Conservation (phyloP, 2,329 filamentous ascomycete genomes). For the Aspergillus cejpii region DNA sequence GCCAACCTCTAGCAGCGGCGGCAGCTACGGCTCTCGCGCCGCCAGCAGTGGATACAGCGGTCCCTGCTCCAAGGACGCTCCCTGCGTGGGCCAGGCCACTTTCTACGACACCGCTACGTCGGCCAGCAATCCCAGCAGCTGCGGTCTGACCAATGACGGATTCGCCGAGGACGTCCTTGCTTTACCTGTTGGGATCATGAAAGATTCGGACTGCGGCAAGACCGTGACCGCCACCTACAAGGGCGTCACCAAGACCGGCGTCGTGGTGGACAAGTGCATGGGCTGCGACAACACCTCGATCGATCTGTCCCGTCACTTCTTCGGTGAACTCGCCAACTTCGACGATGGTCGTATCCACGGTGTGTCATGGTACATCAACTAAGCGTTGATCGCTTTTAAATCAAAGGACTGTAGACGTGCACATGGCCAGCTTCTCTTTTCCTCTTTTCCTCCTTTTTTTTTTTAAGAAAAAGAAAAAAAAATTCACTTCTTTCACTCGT, state of each 20-base stretch:
- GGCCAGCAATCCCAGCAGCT: conserved; percentile 44
- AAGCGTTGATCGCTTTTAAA: conserved; percentile 20
- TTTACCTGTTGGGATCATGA: conserved; percentile 59
- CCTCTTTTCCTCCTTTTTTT: conserved; percentile 13
- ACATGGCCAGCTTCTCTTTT: conserved; percentile 10
- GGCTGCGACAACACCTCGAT: conserved; percentile 55
- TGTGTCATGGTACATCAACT: conserved; percentile 39
- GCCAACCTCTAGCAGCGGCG: conserved; percentile 13
- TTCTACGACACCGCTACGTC: conserved; percentile 66
- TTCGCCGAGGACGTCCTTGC: conserved; percentile 59
- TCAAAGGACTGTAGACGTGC: neutral
- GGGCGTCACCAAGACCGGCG: conserved; percentile 54
- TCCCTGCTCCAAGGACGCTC: conserved; percentile 21
- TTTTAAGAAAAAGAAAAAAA: no score
- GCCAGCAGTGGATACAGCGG: conserved; percentile 19
- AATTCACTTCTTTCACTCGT: conserved; percentile 5
- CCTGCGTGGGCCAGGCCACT: conserved; percentile 59
- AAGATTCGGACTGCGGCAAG: conserved; percentile 64
- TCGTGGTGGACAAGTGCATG: conserved; percentile 68
- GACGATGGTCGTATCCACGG: conserved; percentile 38
- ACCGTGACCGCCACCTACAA: conserved; percentile 57
- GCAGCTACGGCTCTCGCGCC: conserved; percentile 9
- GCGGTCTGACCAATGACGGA: conserved; percentile 58
- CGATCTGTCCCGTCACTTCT: conserved; percentile 55
- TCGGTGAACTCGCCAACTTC: conserved; percentile 43